These are phyloP conservation scores for Phytophthora sp. DNA, from an alignment of 352 stramenopile species.

Conservation along the genomic window DNA sequence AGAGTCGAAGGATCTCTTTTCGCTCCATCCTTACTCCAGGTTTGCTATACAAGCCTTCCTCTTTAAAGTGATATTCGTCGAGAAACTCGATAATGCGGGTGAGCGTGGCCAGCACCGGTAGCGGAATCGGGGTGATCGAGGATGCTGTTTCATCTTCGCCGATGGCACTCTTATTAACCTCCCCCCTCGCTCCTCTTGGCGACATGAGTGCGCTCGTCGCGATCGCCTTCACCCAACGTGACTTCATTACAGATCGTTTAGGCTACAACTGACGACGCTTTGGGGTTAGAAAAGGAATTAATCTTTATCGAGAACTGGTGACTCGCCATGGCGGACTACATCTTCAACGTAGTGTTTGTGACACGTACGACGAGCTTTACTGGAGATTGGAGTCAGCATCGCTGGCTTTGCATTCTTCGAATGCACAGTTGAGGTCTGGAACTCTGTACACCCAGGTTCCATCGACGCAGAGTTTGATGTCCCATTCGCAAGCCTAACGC, in stretches of 20 bases:
- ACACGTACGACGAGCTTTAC: conserved; percentile 6
- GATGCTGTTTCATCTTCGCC: background rate
- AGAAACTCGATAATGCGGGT: conserved; percentile 53
- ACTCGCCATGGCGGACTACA: background rate
- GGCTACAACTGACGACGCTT: conserved; percentile 34
- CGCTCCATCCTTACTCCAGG: conserved; percentile 26
- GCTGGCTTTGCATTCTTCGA: conserved; percentile 53
- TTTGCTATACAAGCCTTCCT: conserved; percentile 59
- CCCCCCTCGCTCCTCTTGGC: conserved; percentile 21
- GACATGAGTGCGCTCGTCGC: conserved; percentile 23
- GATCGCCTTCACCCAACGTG: conserved; percentile 34
- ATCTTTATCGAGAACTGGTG: background rate
- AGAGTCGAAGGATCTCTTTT: conserved; percentile 34
- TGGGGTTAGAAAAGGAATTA: conserved; percentile 6
- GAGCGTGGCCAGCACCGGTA: conserved; percentile 39
- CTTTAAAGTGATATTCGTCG: conserved; percentile 44
- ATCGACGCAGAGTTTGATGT: conserved; percentile 66
- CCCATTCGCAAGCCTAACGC: conserved; percentile 71
- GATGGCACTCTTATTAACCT: conserved; percentile 9
- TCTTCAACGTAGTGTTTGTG: background rate
- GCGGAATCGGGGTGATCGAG: conserved; percentile 26
- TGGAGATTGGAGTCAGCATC: background rate
- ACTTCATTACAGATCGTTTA: conserved; percentile 24
- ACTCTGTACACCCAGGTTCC: conserved; percentile 71
- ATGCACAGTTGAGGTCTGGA: conserved; percentile 49